Evolutionary conservation across 176 grass and related monocot species (phyloP), one percentile per base, ranked within the genome.

Genomic region (Lolium multiflorum): DNA sequence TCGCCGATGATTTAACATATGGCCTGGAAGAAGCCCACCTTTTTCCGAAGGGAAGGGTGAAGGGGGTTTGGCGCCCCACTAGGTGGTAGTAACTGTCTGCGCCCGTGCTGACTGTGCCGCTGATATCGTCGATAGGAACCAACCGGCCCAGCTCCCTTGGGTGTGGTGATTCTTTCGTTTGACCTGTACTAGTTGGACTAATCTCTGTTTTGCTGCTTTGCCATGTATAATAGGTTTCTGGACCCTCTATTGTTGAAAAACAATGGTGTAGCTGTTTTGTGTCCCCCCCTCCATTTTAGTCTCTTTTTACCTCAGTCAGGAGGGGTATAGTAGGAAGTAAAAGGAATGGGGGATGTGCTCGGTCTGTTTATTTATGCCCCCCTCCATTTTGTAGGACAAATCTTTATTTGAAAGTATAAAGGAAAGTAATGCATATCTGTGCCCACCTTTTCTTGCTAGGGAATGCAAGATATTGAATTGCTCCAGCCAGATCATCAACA

Each of bases 81-180:
- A 88, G 90, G 55, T 76, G 74, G 82, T 82, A 31, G 64, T 87
- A 84, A 90, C 86, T 58, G 85, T 61, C 58, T 77, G 82, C 82
- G 70, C 71, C 82, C 83, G 26, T 81, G 83, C 83, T 76, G 76
- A 77, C 74, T 39, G 15, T 24, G 44, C 83, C 8, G 68, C 82
- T 81, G 71, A 80, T 46, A 55, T 83, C 80, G 20, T 84, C 54
- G 14, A 83, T 83, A 60, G 74, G 86, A 60, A 57, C 55, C 74
- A 60, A 57, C 55, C 74, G 86, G 73, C 78, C 75, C 16, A 25
- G 25, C 25, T 15, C 28, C 72, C 49, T 60, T 52, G 85, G 58
- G 85, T 84, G 85, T 85, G 86, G 85, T 83, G 79, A 93, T 93
- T 93, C 89, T 89, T 93, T 93, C 60, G 90, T 91, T 89, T 91